phyloP scores from a whole-genome alignment of 306 rosid genomes.

The Medicago lupulina region DNA sequence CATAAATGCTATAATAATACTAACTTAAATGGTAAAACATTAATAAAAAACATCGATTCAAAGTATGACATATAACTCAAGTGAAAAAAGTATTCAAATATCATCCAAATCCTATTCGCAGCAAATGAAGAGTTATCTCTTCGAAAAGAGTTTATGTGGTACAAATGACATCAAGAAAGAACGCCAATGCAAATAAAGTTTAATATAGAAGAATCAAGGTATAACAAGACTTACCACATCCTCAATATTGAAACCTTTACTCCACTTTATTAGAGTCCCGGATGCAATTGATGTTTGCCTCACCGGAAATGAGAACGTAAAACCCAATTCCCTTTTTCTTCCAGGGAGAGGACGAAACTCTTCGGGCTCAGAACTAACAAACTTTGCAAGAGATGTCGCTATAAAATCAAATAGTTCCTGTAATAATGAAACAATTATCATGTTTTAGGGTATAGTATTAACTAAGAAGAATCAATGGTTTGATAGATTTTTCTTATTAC shows the following conservation, averaged over 20 bases:
- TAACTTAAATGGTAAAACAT: not conserved
- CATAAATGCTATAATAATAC: not conserved
- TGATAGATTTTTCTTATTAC: constrained; percentile 36
- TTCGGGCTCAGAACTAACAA: constrained; percentile 83
- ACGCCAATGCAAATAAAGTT: constrained; percentile 14
- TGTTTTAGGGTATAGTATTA: constrained; percentile 14
- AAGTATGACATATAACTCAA: not conserved
- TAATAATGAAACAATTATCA: constrained; percentile 43
- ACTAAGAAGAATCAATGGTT: constrained; percentile 23
- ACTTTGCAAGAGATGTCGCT: constrained; percentile 75
- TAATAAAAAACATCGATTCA: not conserved
- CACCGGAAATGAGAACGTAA: constrained; percentile 97
- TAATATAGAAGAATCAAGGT: constrained; percentile 39
- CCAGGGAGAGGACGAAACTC: constrained; percentile 80
- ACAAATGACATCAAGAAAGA: constrained; percentile 33
- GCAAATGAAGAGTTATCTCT: not conserved
- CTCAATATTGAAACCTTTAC: constrained; percentile 88
- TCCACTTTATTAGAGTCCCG: constrained; percentile 92
- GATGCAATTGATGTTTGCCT: constrained; percentile 86
- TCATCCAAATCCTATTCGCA: too few species aligned
- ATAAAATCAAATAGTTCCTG: constrained; percentile 93
- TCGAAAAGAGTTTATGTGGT: not conserved
- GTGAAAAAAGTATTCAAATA: too few species aligned
- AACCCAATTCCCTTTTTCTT: constrained; percentile 96
- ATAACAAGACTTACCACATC: constrained; percentile 59